Conservation (phyloP, 768 basidiomycete genomes). For the Russula abietina region DNA sequence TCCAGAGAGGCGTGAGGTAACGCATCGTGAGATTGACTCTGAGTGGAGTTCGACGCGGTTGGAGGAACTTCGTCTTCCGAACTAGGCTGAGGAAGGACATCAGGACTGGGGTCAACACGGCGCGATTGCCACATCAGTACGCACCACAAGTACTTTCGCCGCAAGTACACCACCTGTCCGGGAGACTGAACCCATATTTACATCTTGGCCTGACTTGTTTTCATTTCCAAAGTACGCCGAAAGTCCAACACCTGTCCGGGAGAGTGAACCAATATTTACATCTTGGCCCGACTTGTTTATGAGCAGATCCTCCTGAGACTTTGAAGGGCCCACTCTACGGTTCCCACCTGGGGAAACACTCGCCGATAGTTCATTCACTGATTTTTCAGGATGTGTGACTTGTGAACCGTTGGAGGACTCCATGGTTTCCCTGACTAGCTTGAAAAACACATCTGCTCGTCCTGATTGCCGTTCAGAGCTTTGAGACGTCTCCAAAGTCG, state of each 20-base stretch:
- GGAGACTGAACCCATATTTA: neutral
- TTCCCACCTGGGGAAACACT: neutral
- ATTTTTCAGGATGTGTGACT: neutral
- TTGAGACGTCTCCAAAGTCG: neutral
- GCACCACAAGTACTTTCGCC: neutral
- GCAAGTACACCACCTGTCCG: neutral
- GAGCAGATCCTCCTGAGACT: neutral
- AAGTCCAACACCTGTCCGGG: neutral
- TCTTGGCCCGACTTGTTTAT: neutral
- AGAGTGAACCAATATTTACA: neutral
- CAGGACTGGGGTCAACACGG: neutral
- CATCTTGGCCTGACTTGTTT: neutral
- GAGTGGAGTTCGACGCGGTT: constrained; percentile 11
- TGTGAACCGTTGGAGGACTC: constrained; percentile 10
- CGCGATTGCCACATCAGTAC: neutral
- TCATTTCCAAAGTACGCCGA: too few species aligned
- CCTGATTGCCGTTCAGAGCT: constrained; percentile 3
- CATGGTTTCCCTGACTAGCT: constrained; percentile 4
- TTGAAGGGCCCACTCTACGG: neutral
- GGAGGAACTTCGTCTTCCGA: constrained; percentile 19
- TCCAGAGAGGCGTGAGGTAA: constrained; percentile 4
- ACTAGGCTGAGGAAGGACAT: constrained; percentile 5
- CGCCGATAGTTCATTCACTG: neutral
- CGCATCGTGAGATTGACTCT: constrained; percentile 7
- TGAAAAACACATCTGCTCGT: constrained; percentile 8